A percentile compares a stretch with the other conserved stretches of the same genome.
Conservation (phyloP, 768 basidiomycete genomes). For the Agrocybe praecox region DNA sequence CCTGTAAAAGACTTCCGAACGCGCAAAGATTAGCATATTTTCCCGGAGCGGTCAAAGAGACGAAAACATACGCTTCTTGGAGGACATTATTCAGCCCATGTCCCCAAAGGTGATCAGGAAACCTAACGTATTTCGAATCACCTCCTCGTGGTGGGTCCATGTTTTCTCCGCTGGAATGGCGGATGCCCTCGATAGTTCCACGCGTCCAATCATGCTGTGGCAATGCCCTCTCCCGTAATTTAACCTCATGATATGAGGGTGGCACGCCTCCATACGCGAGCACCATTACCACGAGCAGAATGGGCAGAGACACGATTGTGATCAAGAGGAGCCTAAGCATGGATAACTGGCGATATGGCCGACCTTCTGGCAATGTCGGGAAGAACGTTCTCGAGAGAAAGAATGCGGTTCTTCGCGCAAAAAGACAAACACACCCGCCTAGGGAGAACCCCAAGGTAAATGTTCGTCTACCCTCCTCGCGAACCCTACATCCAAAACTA, state of each 20-base stretch:
- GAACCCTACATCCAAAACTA: no score
- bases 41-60: no score
- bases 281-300: slow-evolving; percentile 7
- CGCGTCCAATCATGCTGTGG: slow-evolving; percentile 21
- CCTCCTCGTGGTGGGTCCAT: background rate
- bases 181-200: background rate
- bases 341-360: no score
- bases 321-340: no score
- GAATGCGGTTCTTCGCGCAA: no score
- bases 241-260: slow-evolving; percentile 18
- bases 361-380: no score
- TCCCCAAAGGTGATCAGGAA: slow-evolving; percentile 60
- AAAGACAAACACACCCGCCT: no score
- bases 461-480: no score
- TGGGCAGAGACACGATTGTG: background rate
- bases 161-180: background rate
- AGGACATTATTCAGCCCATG: slow-evolving; percentile 65
- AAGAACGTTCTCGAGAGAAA: no score
- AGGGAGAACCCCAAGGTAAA: no score
- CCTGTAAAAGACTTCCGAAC: background rate
- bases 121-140: slow-evolving; percentile 41
- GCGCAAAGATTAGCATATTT: no score
- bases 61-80: slow-evolving; percentile 55
- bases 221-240: slow-evolving; percentile 13
- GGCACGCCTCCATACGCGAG: slow-evolving; percentile 24